phyloP scores from a whole-genome alignment of 83 land plant species.

The Larix sibirica region DNA sequence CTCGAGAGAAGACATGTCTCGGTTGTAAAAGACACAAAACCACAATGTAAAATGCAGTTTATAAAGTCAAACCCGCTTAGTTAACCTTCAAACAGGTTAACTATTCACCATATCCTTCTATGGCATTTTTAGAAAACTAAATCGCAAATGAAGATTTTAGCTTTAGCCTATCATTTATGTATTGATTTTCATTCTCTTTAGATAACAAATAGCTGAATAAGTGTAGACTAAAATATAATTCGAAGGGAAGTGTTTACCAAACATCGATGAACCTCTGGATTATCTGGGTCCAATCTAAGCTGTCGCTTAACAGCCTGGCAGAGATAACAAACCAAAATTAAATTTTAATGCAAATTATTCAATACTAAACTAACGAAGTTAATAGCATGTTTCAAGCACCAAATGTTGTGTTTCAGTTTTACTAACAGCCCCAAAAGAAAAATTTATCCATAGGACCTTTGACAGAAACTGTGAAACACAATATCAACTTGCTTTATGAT shows the following conservation, averaged over 20 bases:
- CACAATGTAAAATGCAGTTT: too few species aligned
- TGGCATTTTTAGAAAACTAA: too few species aligned
- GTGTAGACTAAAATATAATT: background rate
- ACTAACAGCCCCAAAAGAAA: background rate
- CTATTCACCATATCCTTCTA: too few species aligned
- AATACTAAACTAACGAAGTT: background rate
- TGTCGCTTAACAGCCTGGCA: conserved; percentile 87
- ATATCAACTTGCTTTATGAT: background rate
- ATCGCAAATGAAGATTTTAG: too few species aligned
- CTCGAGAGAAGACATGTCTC: too few species aligned
- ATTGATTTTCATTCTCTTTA: too few species aligned
- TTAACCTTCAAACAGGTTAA: too few species aligned
- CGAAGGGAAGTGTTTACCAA: conserved; percentile 54
- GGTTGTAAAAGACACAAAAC: too few species aligned
- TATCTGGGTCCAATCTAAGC: conserved; percentile 60
- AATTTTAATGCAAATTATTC: background rate
- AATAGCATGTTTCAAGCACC: background rate
- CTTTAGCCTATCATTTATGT: too few species aligned
- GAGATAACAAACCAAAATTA: background rate
- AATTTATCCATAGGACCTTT: background rate
- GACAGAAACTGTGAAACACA: background rate
- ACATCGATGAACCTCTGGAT: conserved; percentile 89
- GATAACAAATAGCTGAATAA: too few species aligned
- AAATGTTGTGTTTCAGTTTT: background rate
- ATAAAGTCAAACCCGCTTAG: too few species aligned